Base-by-base conservation (phyloP, 2,329 filamentous ascomycete species). In the Ophioceras dolichostomum region DNA sequence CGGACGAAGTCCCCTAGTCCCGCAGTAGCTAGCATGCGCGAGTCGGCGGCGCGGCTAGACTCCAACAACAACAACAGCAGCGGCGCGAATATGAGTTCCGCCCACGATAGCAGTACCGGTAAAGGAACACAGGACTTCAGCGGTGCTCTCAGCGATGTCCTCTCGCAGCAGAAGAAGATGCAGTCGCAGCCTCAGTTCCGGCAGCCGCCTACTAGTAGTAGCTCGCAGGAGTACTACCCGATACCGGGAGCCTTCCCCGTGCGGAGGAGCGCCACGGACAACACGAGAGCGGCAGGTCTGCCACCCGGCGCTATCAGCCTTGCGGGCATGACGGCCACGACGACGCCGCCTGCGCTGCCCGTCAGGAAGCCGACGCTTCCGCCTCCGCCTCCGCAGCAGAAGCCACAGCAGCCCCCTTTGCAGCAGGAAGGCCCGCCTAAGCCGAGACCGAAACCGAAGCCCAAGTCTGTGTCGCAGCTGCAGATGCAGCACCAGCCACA, bases 301-400 rank as follows among this genome's bases (percentile, higher is more conserved):
- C 46, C 2, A 30, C 8, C 16, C 10, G 19, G 18, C 20, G 19
- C 3, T 17, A 10, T 26, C 22, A 24, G 47, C 5, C 42, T 49
- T n/a, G 30, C 41, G 3, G 47, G 45, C 5, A 20, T 48, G n/a
- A 27, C 36, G 10, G 28, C 37, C 8, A 33, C 43, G 22, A 45
- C 48, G 13, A 40, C 36, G 14, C 49, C 43, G 17, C 43, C 49
- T 3, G 39, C 45, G 27, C 21, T 45, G 14, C 45, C 45, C 9
- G 13, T 16, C 13, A 36, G 38, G 34, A 40, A 37, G 16, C 38
- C 38, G 17, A 37, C 29, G 3, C 16, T 33, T 14, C 31, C 34
- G 7, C 19, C 19, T 10, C 26, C n/a, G n/a, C n/a, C n/a, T n/a
- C n/a, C n/a, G n/a, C n/a, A n/a, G n/a, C n/a, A n/a, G n/a, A n/a